phyloP scores from a whole-genome alignment of 345 rosid genomes.

The Trapa bicornis region DNA sequence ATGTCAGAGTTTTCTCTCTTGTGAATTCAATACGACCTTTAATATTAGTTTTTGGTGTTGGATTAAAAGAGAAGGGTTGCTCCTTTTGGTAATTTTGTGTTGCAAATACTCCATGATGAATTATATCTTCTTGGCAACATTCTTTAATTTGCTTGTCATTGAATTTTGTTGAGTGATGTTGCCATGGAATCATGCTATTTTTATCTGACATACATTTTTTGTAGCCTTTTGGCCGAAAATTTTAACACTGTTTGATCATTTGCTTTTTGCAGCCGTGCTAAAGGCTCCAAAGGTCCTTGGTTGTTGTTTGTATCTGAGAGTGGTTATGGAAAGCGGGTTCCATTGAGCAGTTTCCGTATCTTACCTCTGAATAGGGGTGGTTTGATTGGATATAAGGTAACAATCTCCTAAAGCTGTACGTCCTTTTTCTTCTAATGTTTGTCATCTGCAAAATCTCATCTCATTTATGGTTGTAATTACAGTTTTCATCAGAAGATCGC shows the following conservation, averaged over 20 bases:
- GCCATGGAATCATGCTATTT: neutral
- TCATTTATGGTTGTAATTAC: conserved; percentile 10
- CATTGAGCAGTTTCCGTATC: conserved; percentile 56
- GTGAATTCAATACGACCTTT: neutral
- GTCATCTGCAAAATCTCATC: neutral
- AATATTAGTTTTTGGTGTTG: neutral
- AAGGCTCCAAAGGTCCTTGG: conserved; percentile 67
- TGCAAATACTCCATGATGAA: neutral
- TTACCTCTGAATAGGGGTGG: conserved; percentile 68
- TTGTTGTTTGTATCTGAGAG: conserved; percentile 73
- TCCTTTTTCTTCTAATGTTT: neutral
- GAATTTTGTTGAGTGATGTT: neutral
- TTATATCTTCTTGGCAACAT: too few relatives aligned
- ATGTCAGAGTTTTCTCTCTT: neutral
- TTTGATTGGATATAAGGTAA: conserved; percentile 73
- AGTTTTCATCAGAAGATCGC: conserved; percentile 68
- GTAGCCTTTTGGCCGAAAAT: neutral
- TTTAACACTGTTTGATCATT: neutral
- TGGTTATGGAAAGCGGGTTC: conserved; percentile 91
- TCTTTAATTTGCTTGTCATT: neutral
- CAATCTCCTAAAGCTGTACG: neutral
- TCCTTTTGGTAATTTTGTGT: neutral
- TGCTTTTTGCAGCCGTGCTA: conserved; percentile 17
- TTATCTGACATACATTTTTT: too few relatives aligned
- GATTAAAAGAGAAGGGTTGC: neutral